Percentiles rank a stretch among this genome's conserved stretches.
These are phyloP conservation scores for Zygosaccharomyces sapae DNA, from an alignment of 1,139 yeast genomes.

Conservation along the genomic window DNA sequence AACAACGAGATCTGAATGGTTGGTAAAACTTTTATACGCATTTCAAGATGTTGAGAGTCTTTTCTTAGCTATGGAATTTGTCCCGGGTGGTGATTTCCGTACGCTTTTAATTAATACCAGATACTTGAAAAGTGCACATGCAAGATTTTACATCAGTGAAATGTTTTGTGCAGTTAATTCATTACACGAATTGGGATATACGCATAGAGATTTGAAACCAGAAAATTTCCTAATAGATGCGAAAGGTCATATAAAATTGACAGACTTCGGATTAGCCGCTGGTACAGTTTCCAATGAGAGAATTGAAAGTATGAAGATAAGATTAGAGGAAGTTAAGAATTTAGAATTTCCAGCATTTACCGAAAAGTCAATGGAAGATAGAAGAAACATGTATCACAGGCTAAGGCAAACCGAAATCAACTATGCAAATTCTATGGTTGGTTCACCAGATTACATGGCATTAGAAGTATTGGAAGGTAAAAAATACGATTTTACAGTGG, in stretches of 20 bases:
- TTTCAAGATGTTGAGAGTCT: conserved; percentile 91
- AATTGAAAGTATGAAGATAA: conserved; percentile 86
- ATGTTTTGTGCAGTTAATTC: conserved; percentile 96
- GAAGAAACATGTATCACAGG: conserved; percentile 79
- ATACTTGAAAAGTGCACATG: conserved; percentile 87
- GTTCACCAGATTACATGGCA: conserved; percentile 99
- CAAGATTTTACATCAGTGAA: conserved; percentile 89
- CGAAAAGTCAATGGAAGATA: conserved; percentile 71
- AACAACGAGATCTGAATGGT: conserved; percentile 93
- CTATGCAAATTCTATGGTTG: conserved; percentile 92
- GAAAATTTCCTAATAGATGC: conserved; percentile 94
- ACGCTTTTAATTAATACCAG: conserved; percentile 91
- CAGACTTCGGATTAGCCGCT: conserved; percentile 97
- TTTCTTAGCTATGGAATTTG: conserved; percentile 97
- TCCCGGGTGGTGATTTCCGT: conserved; percentile 98
- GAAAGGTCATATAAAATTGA: conserved; percentile 90
- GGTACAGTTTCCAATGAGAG: conserved; percentile 92
- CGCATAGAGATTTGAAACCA: conserved; percentile 96
- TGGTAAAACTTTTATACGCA: conserved; percentile 87
- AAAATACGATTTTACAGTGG: conserved; percentile 91
- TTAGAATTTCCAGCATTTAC: conserved; percentile 57
- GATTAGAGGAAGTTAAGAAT: conserved; percentile 73
- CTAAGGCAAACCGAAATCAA: conserved; percentile 62
- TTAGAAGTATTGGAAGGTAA: conserved; percentile 93
- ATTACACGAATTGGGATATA: conserved; percentile 89